phyloP scores from a whole-genome alignment of 2,329 filamentous ascomycete species.

The Aspergillus japonicus region DNA sequence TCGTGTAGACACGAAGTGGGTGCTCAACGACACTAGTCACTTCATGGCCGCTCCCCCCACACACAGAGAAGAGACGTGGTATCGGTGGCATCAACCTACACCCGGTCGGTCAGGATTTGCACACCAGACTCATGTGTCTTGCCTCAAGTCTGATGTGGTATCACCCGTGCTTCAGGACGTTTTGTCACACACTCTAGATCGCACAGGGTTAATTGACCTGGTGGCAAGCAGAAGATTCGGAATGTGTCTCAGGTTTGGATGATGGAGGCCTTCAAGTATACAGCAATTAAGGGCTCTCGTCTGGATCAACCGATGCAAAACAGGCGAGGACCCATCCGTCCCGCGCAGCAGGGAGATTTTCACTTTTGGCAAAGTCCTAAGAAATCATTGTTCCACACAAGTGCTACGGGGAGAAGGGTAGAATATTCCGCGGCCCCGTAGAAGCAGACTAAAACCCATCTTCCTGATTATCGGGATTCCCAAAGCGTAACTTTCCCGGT shows the following conservation, averaged over 20 bases:
- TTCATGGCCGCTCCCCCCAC: constrained; percentile 14
- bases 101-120: background rate
- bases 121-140: background rate
- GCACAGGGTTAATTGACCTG: background rate
- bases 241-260: background rate
- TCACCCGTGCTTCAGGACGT: background rate
- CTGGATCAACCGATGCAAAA: background rate
- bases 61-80: background rate
- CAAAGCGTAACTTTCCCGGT: constrained; percentile 12
- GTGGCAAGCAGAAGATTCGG: too few species aligned
- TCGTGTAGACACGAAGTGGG: constrained; percentile 24
- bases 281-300: background rate
- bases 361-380: constrained; percentile 2
- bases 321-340: constrained; percentile 5
- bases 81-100: background rate
- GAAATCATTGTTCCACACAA: constrained; percentile 8
- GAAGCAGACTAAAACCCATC: constrained; percentile 17
- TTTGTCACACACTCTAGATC: background rate
- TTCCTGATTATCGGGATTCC: constrained; percentile 22
- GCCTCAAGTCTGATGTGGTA: background rate
- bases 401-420: constrained; percentile 19
- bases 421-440: constrained; percentile 23
- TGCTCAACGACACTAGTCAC: constrained; percentile 27
- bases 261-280: background rate
- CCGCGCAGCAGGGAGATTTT: constrained; percentile 4